Conservation (phyloP, 108 stramenopile species). For the Fistulifera solaris region DNA sequence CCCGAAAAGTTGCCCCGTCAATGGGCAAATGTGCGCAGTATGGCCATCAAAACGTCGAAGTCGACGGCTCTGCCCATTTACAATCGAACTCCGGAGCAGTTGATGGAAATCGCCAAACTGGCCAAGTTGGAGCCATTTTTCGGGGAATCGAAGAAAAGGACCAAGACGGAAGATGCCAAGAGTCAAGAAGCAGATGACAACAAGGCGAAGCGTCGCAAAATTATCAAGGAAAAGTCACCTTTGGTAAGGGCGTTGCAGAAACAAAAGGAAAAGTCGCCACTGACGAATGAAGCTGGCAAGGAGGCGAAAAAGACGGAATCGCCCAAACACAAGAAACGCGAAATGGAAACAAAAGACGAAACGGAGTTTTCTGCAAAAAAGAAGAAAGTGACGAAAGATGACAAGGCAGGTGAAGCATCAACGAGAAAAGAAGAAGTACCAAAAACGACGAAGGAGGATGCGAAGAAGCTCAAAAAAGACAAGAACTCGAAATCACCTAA, state of each 20-base stretch:
- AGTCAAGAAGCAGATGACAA: slow-evolving; percentile 13
- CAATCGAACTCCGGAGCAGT: slow-evolving; percentile 61
- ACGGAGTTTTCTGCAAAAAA: slow-evolving; percentile 3
- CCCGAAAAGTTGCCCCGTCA: slow-evolving; percentile 68
- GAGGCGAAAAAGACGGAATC: slow-evolving; percentile 7
- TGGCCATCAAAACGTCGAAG: slow-evolving; percentile 69
- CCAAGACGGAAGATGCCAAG: slow-evolving; percentile 9
- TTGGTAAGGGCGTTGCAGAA: slow-evolving; percentile 75
- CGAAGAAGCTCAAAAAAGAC: slow-evolving; percentile 8
- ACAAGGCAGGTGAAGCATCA: slow-evolving; percentile 71
- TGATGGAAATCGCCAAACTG: slow-evolving; percentile 46
- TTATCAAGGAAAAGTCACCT: slow-evolving; percentile 31
- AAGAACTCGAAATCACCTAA: neutral
- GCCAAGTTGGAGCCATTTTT: slow-evolving; percentile 19
- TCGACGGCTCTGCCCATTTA: slow-evolving; percentile 82
- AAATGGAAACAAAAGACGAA: slow-evolving; percentile 9
- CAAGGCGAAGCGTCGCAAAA: slow-evolving; percentile 8
- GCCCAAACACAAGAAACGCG: neutral
- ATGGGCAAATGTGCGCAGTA: slow-evolving; percentile 83
- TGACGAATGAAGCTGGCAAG: slow-evolving; percentile 3
- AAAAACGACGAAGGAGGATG: slow-evolving; percentile 15
- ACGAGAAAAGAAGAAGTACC: slow-evolving; percentile 18
- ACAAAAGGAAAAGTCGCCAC: slow-evolving; percentile 34
- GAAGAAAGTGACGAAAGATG: slow-evolving; percentile 35
- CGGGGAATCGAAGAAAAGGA: slow-evolving; percentile 16